Evolutionary conservation across 257 asterid genomes (phyloP).

Genomic region (Solanum bukasovii): DNA sequence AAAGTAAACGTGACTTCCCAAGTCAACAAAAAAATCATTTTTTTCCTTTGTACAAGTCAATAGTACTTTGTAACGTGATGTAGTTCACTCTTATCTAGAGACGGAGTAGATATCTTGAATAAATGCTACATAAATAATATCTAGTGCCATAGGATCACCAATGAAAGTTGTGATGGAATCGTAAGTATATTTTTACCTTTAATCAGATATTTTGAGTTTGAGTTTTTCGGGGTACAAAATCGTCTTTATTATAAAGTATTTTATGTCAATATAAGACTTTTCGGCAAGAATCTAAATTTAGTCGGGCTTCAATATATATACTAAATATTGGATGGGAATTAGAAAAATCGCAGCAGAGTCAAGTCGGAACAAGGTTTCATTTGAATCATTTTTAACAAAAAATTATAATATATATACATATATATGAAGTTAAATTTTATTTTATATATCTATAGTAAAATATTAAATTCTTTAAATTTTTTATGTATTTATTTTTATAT

Average conservation of each 20-base stretch:
- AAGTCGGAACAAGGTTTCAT: neutral
- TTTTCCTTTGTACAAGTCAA: neutral
- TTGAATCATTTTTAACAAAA: neutral
- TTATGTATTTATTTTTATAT: too few relatives aligned
- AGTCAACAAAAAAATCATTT: neutral
- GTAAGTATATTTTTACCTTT: too few relatives aligned
- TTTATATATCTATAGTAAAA: too few relatives aligned
- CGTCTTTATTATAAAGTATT: fast-evolving
- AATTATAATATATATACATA: too few relatives aligned
- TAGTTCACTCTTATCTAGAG: neutral
- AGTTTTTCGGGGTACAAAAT: too few relatives aligned
- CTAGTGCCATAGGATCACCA: neutral
- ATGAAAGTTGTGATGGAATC: too few relatives aligned
- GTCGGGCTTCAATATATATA: too few relatives aligned
- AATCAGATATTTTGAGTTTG: too few relatives aligned
- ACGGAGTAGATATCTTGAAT: neutral
- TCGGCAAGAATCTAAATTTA: fast-evolving
- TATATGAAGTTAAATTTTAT: neutral
- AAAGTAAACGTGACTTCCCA: neutral
- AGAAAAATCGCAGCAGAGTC: too few relatives aligned
- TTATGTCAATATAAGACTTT: too few relatives aligned
- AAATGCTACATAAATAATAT: neutral
- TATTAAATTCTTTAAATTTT: too few relatives aligned
- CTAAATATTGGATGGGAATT: too few relatives aligned
- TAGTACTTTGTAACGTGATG: neutral